Percentiles rank a stretch among this genome's conserved stretches.
phyloP scores from a whole-genome alignment of 257 asterid species.

The Fraxinus anomala region DNA sequence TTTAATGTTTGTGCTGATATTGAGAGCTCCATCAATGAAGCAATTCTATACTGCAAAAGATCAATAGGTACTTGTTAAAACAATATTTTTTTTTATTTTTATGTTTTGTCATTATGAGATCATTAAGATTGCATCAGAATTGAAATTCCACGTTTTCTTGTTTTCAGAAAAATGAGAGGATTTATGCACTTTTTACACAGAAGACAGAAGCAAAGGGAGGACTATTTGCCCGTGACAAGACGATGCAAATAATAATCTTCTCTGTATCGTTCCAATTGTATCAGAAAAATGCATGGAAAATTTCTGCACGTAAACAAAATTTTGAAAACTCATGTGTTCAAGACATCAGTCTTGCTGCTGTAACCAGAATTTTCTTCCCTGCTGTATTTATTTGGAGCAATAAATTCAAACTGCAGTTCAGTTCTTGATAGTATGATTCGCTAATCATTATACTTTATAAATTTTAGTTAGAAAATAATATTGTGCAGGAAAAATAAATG shows the following conservation, averaged over 20 bases:
- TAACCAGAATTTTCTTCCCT: slow-evolving; percentile 1
- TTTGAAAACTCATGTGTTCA: slow-evolving; percentile 21
- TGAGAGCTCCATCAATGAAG: slow-evolving; percentile 62
- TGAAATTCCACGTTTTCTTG: background rate
- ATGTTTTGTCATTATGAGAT: background rate
- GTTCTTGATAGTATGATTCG: background rate
- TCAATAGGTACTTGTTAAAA: slow-evolving; percentile 47
- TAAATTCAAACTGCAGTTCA: slow-evolving; percentile 14
- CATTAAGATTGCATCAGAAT: background rate
- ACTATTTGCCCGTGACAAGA: background rate
- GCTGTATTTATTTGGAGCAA: slow-evolving; percentile 27
- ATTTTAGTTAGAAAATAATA: background rate
- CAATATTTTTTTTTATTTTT: background rate
- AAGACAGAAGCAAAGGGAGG: slow-evolving; percentile 7
- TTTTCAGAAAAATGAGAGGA: slow-evolving; percentile 40
- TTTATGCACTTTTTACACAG: slow-evolving; percentile 7
- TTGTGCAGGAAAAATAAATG: slow-evolving; percentile 13
- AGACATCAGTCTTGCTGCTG: background rate
- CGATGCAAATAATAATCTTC: background rate
- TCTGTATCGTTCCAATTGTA: background rate
- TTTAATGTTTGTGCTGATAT: slow-evolving; percentile 40
- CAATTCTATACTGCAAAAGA: slow-evolving; percentile 64
- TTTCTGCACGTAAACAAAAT: background rate
- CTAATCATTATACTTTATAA: background rate
- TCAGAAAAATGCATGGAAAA: background rate